These are phyloP conservation scores for Agaricus blazei DNA, from an alignment of 768 basidiomycete species.

Conservation along the genomic window DNA sequence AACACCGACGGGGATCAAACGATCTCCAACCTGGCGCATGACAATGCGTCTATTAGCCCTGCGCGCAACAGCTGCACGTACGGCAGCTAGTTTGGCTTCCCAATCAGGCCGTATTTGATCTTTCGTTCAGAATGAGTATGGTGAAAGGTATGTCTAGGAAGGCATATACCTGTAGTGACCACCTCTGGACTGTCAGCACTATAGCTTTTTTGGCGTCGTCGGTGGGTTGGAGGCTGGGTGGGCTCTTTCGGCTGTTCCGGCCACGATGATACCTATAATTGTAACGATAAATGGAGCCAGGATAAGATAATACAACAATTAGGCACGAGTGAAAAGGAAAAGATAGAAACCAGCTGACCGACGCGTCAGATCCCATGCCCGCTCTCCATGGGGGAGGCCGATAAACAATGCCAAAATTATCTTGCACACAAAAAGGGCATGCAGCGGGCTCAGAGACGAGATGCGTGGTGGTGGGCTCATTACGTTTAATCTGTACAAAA, in stretches of 20 bases:
- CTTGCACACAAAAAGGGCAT: constrained; percentile 96
- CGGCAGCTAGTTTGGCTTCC: constrained; percentile 93
- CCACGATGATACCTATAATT: constrained; percentile 40
- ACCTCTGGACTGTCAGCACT: constrained; percentile 84
- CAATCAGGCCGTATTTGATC: constrained; percentile 98
- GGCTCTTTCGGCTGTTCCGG: constrained; percentile 32
- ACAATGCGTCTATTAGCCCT: constrained; percentile 94
- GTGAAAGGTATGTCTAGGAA: not conserved
- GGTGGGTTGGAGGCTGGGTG: constrained; percentile 44
- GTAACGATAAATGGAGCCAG: not conserved
- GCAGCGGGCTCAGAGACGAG: constrained; percentile 94
- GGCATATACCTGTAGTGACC: constrained; percentile 74
- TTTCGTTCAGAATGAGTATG: constrained; percentile 22
- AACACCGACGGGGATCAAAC: constrained; percentile 94
- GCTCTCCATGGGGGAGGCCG: constrained; percentile 74
- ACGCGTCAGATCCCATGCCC: constrained; percentile 72
- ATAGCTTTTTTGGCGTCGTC: constrained; percentile 84
- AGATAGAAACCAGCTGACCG: constrained; percentile 37
- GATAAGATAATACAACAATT: not conserved
- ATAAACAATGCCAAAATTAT: constrained; percentile 94
- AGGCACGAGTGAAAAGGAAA: constrained; percentile 3
- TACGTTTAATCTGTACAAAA: constrained; percentile 97
- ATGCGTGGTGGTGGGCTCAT: constrained; percentile 91
- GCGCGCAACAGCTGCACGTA: constrained; percentile 92
- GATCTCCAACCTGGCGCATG: constrained; percentile 97